Conservation (phyloP, 345 rosid species). For the Populus pruinosa region DNA sequence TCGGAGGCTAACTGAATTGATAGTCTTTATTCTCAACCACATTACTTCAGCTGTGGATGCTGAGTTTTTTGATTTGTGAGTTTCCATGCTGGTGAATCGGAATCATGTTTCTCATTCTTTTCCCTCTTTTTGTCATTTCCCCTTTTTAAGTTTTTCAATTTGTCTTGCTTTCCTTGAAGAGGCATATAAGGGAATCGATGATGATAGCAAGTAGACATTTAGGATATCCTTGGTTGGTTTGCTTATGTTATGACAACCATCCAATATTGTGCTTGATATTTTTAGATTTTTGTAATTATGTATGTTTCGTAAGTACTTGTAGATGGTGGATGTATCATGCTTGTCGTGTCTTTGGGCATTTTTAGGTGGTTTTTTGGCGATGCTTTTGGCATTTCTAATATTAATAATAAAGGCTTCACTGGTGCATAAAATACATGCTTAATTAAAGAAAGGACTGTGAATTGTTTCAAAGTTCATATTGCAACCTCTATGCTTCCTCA, state of each 20-base stretch:
- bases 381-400: neutral
- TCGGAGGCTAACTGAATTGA: conserved; percentile 79
- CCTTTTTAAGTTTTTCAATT: neutral
- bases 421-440: neutral
- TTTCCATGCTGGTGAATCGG: conserved; percentile 5
- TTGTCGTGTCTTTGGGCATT: neutral
- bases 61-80: conserved; percentile 92
- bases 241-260: neutral
- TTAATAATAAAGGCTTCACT: neutral
- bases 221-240: neutral
- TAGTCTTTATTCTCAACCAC: conserved; percentile 77
- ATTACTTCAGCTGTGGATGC: conserved; percentile 78
- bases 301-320: too few relatives aligned
- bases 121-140: neutral
- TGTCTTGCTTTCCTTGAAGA: neutral
- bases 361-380: neutral
- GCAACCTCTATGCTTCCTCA: neutral
- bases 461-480: neutral
- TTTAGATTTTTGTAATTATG: neutral
- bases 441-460: neutral
- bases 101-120: neutral
- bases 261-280: neutral
- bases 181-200: neutral
- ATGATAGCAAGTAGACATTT: neutral
- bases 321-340: neutral